These are phyloP conservation scores for Corymbia citriodora DNA, from an alignment of 441 rosid species.

Conservation along the genomic window DNA sequence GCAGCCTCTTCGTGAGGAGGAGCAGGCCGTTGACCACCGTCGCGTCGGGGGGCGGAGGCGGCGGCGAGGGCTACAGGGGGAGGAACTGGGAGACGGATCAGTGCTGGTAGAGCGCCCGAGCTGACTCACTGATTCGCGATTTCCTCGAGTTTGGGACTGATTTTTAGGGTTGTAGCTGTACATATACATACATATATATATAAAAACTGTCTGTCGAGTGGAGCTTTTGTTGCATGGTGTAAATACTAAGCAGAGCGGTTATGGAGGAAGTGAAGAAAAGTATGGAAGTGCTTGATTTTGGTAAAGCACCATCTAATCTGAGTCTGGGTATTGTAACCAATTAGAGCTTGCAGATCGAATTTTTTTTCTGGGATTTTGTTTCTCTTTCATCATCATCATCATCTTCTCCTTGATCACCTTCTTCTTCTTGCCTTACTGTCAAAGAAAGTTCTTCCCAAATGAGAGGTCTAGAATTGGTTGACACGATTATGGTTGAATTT, in stretches of 20 bases:
- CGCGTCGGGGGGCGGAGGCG: neutral
- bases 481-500: neutral
- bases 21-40: constrained; percentile 35
- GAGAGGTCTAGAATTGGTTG: neutral
- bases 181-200: neutral
- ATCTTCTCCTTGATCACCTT: neutral
- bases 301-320: neutral
- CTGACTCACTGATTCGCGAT: neutral
- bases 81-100: constrained; percentile 94
- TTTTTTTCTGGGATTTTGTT: neutral
- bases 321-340: neutral
- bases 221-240: neutral
- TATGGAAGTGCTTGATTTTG: neutral
- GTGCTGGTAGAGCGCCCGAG: constrained; percentile 63
- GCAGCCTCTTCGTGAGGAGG: neutral
- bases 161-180: neutral
- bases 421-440: neutral
- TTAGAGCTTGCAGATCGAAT: neutral
- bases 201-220: neutral
- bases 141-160: neutral
- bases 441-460: neutral
- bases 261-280: neutral
- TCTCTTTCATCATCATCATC: neutral
- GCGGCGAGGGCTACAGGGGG: constrained; percentile 37
- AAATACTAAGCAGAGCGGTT: neutral